Base-by-base conservation (phyloP, 441 rosid species). In the Theobroma grandiflorum region DNA sequence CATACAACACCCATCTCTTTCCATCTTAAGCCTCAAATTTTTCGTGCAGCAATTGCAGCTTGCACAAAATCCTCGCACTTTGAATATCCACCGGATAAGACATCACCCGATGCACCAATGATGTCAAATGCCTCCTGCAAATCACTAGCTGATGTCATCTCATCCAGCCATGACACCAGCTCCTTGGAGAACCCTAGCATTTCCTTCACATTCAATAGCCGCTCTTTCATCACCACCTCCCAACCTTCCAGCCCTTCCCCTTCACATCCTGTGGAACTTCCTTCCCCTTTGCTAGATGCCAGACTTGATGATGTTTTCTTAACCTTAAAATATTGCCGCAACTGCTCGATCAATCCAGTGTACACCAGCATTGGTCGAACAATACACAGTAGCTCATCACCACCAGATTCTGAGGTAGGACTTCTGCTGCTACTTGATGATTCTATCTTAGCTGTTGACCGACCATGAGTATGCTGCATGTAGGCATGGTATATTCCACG, bases 91-190 rank as follows among this genome's bases (percentile, higher is more conserved):
- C 95, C 91, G 2, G 98, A 92, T 65, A 96, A 84, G 18, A 96
- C 98, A 74, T 95, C 99, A 3, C 85, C 89, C 47, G 94, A 81
- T 53, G 93, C 94, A 6, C 99, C 99, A 0, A 96, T 91, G 11
- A 93, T 83, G 71, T 98, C 99, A 72, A 98, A 96, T 1, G 98
- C 99, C 86, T 93, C 98, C 87, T 92, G 99, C 86, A 98, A 89
- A 84, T 89, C 95, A 33, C 88, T 82, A 7, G 94, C 95, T 0
- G 95, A 88, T 79, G 76, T 88, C 88, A 98, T 98, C 72, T 94
- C 98, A 22, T 96, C 98, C 2, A 95, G 94, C 98, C 99, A 98
- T 2, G 92, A 82, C 79, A 95, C 84, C 86, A 98, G 67, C 85
- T 98, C 99, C 81, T 94, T 96, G 4, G 99, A 91, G 90, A 96